Evolutionary conservation across 169 alveolate species (phyloP).

Genomic region (Babesia sp.): DNA sequence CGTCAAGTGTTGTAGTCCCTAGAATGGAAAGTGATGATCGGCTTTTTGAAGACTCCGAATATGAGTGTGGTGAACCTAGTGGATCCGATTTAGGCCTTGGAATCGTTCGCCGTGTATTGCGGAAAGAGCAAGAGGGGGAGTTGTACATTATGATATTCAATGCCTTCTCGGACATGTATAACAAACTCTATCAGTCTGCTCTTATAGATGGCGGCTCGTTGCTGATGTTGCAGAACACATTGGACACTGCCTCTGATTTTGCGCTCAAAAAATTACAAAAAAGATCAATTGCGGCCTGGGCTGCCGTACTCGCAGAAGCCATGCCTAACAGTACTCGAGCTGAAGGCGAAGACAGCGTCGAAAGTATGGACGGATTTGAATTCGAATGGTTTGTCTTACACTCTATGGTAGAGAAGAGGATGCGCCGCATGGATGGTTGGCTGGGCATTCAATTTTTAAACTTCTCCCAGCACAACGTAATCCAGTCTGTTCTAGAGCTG

Average conservation of each 20-base stretch:
- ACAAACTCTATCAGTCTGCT: conserved; percentile 72
- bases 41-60: conserved; percentile 14
- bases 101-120: conserved; percentile 35
- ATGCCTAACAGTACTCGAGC: background rate
- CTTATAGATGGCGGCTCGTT: conserved; percentile 81
- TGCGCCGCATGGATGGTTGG: conserved; percentile 30
- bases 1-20: conserved; percentile 5
- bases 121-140: conserved; percentile 81
- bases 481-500: conserved; percentile 68
- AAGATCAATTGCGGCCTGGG: conserved; percentile 78
- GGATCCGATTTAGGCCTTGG: background rate
- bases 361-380: conserved; percentile 62
- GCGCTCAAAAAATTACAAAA: conserved; percentile 79
- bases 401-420: conserved; percentile 34
- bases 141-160: conserved; percentile 81
- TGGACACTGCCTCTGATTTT: conserved; percentile 78
- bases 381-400: conserved; percentile 65
- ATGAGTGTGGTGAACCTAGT: background rate
- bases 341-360: conserved; percentile 12
- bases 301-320: conserved; percentile 48
- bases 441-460: conserved; percentile 25
- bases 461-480: conserved; percentile 27
- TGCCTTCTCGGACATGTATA: conserved; percentile 79
- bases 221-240: conserved; percentile 69
- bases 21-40: conserved; percentile 26